These are phyloP conservation scores for Fusarium sp. DNA, from an alignment of 2,329 filamentous ascomycete species.

Conservation along the genomic window DNA sequence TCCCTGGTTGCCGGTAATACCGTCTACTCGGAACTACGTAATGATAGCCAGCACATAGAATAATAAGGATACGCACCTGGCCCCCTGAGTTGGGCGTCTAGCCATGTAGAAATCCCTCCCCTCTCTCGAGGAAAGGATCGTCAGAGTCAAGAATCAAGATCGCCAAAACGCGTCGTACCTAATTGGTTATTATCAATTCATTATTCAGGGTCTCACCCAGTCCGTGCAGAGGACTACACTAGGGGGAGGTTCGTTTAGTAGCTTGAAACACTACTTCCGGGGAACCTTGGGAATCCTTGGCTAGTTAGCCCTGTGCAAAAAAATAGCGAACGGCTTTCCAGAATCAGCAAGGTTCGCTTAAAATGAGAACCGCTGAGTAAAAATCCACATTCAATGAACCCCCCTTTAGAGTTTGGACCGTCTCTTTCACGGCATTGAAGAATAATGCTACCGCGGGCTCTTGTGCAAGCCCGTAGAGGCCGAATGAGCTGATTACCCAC, in stretches of 20 bases:
- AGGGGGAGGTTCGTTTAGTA: neutral
- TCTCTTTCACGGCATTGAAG: neutral
- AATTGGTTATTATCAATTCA: neutral
- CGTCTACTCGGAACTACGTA: neutral
- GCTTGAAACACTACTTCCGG: constrained; percentile 9
- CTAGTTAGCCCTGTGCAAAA: neutral
- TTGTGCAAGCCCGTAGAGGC: neutral
- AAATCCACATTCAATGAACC: neutral
- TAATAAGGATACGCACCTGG: neutral
- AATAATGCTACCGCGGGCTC: neutral
- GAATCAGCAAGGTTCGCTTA: neutral
- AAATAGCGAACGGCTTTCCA: neutral
- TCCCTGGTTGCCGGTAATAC: neutral
- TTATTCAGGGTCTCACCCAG: neutral
- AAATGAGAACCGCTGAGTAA: neutral
- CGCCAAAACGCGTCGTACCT: neutral
- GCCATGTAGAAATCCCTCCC: neutral
- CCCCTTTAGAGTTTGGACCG: neutral
- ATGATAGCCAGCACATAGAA: neutral
- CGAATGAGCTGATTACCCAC: neutral
- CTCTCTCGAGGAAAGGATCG: neutral
- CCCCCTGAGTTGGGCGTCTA: neutral
- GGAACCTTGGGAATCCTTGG: neutral
- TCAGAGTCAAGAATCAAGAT: neutral
- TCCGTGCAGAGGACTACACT: neutral